These are phyloP conservation scores for Atalantia buxifolia DNA, from an alignment of 345 rosid species.

Conservation along the genomic window DNA sequence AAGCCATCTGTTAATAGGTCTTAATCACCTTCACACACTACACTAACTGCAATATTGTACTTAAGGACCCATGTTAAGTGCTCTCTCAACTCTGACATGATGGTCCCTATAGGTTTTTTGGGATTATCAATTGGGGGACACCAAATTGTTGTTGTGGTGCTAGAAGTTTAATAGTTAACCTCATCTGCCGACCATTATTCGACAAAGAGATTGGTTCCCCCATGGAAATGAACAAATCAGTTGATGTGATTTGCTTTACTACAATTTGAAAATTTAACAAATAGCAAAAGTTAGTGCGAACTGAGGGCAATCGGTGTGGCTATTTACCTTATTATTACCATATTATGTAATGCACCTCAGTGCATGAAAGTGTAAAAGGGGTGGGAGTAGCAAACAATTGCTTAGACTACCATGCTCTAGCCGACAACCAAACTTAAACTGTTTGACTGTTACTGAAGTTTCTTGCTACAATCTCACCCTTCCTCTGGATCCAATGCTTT, in stretches of 20 bases:
- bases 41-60: background rate
- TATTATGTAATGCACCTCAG: too few relatives aligned
- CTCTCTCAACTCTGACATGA: slow-evolving; percentile 21
- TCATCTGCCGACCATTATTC: slow-evolving; percentile 8
- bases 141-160: slow-evolving; percentile 7
- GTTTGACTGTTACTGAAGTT: background rate
- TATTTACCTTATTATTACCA: background rate
- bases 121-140: slow-evolving; percentile 18
- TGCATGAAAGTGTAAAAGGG: too few relatives aligned
- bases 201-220: slow-evolving; percentile 19
- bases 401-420: background rate
- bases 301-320: background rate
- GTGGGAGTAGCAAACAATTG: background rate
- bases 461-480: background rate
- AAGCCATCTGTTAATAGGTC: slow-evolving; percentile 9
- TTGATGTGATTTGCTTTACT: slow-evolving; percentile 12
- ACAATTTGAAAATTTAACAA: background rate
- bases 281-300: background rate
- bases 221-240: slow-evolving; percentile 2
- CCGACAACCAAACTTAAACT: background rate
- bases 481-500: background rate
- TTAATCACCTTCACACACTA: slow-evolving; percentile 9
- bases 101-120: slow-evolving; percentile 18
- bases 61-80: slow-evolving; percentile 11
- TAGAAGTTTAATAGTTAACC: slow-evolving; percentile 15